These are phyloP conservation scores for Boletus reticuloceps DNA, from an alignment of 768 basidiomycete species.

Conservation along the genomic window DNA sequence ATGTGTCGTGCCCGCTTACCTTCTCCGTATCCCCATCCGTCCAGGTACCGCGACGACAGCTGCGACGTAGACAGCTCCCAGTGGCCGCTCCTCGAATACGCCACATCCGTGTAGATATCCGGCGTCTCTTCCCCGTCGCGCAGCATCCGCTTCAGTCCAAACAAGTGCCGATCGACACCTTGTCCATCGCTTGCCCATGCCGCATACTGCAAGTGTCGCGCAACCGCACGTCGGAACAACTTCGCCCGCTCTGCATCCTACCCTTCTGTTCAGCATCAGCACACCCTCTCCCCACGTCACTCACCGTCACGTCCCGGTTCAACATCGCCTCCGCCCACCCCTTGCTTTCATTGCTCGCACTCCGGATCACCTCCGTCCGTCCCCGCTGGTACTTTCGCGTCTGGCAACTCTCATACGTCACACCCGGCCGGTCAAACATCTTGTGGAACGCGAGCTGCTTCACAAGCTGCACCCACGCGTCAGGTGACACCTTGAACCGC, in stretches of 20 bases:
- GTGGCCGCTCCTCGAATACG: conserved; percentile 67
- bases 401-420: conserved; percentile 92
- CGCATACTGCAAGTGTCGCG: conserved; percentile 84
- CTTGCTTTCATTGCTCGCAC: conserved; percentile 77
- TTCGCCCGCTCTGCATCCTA: conserved; percentile 57
- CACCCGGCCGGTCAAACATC: conserved; percentile 68
- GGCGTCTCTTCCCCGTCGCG: conserved; percentile 71
- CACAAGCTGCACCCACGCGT: conserved; percentile 93
- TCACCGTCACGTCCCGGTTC: conserved; percentile 46
- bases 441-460: conserved; percentile 97
- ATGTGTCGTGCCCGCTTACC: conserved; percentile 39
- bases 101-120: conserved; percentile 69
- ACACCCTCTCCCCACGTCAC: conserved; percentile 8
- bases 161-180: conserved; percentile 94
- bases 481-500: conserved; percentile 78
- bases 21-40: conserved; percentile 98
- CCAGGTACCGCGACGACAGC: conserved; percentile 74
- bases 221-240: conserved; percentile 73
- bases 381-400: conserved; percentile 90
- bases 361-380: conserved; percentile 92
- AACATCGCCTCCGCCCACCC: conserved; percentile 92
- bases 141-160: conserved; percentile 85
- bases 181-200: conserved; percentile 91
- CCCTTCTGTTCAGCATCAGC: conserved; percentile 3
- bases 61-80: conserved; percentile 96